These are phyloP conservation scores for Nicotiana paniculata DNA, from an alignment of 257 asterid species.

Conservation along the genomic window DNA sequence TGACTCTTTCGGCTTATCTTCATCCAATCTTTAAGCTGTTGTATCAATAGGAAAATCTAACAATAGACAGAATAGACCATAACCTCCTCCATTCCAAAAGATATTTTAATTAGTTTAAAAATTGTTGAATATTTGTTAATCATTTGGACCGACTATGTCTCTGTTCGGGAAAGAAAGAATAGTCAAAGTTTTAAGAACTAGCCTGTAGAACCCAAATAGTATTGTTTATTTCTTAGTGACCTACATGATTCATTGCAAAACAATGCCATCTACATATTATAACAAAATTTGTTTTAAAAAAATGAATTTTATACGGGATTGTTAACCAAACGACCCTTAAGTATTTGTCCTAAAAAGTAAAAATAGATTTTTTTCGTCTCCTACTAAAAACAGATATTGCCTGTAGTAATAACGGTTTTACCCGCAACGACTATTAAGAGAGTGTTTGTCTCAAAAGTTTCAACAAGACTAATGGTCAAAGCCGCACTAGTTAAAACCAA, in stretches of 20 bases:
- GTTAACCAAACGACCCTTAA: too few relatives aligned
- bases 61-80: not conserved
- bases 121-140: not conserved
- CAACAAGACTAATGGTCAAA: not conserved
- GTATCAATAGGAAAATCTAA: not conserved
- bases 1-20: not conserved
- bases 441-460: not conserved
- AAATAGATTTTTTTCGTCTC: too few relatives aligned
- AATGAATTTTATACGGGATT: too few relatives aligned
- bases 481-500: not conserved
- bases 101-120: not conserved
- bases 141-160: not conserved
- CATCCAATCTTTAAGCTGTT: not conserved
- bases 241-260: too few relatives aligned
- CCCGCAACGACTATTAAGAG: too few relatives aligned
- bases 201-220: not conserved
- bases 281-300: too few relatives aligned
- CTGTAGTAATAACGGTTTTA: too few relatives aligned
- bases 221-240: not conserved
- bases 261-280: too few relatives aligned
- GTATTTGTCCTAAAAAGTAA: too few relatives aligned
- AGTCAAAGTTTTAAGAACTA: not conserved
- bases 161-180: not conserved
- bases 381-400: too few relatives aligned
- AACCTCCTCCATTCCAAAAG: not conserved